These are phyloP conservation scores for Annulohypoxylon truncatum DNA, from an alignment of 2,329 filamentous ascomycete genomes.

Conservation along the genomic window DNA sequence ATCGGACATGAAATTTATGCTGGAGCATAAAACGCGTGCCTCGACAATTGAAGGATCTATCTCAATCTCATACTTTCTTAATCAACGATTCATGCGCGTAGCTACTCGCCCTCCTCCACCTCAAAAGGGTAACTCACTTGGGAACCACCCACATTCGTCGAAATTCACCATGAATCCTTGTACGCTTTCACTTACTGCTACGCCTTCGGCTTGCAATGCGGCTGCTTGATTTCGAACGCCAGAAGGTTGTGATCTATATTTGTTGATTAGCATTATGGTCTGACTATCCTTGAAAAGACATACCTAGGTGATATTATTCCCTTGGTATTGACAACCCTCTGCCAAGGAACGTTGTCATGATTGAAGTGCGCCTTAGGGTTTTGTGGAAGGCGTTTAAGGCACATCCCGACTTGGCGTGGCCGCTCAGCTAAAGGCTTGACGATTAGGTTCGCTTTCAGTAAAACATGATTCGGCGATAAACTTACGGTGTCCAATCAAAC, in stretches of 20 bases:
- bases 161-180: slow-evolving; percentile 63
- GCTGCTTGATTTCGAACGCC: slow-evolving; percentile 63
- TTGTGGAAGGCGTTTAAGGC: slow-evolving; percentile 83
- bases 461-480: not conserved
- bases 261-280: slow-evolving; percentile 5
- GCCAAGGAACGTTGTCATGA: slow-evolving; percentile 87
- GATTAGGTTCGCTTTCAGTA: not conserved
- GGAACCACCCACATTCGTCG: slow-evolving; percentile 67
- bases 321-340: slow-evolving; percentile 89
- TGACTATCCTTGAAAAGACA: not conserved
- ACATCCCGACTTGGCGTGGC: slow-evolving; percentile 87
- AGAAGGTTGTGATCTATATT: slow-evolving; percentile 59
- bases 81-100: not conserved
- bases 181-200: slow-evolving; percentile 59
- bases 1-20: not conserved
- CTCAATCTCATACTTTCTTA: not conserved
- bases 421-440: slow-evolving; percentile 67
- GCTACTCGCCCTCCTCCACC: slow-evolving; percentile 48
- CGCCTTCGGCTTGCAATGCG: slow-evolving; percentile 63
- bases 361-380: slow-evolving; percentile 70
- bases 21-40: not conserved
- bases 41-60: not conserved
- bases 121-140: slow-evolving; percentile 58
- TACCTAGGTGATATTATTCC: slow-evolving; percentile 88
- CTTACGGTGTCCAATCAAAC: slow-evolving; percentile 77